These are phyloP conservation scores for Escallonia rubra DNA, from an alignment of 129 eudicot genomes.

Conservation along the genomic window DNA sequence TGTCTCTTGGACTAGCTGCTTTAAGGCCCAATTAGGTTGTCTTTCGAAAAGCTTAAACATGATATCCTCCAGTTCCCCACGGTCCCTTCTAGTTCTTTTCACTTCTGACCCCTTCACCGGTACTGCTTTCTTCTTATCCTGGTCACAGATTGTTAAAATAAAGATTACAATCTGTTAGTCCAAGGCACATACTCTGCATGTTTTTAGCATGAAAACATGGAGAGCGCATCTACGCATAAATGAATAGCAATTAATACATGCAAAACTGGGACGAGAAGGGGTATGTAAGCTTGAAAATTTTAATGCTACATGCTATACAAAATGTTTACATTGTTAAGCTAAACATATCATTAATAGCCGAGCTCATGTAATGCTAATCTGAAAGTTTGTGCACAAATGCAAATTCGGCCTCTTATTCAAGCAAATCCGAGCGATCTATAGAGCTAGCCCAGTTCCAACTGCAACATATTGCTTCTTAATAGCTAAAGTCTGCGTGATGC, in stretches of 20 bases:
- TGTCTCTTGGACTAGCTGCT: slow-evolving; percentile 87
- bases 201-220: not conserved
- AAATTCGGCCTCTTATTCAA: too few species aligned
- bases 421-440: too few species aligned
- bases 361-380: too few species aligned
- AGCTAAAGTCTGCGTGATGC: too few species aligned
- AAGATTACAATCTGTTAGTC: not conserved
- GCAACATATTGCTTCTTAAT: too few species aligned
- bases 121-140: slow-evolving; percentile 69
- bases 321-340: too few species aligned
- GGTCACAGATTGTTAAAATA: not conserved
- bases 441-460: too few species aligned
- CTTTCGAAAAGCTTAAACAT: slow-evolving; percentile 94
- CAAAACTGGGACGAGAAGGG: not conserved
- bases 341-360: too few species aligned
- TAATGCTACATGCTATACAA: too few species aligned
- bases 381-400: too few species aligned
- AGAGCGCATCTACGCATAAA: not conserved
- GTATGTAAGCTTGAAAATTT: too few species aligned
- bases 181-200: not conserved
- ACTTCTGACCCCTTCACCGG: slow-evolving; percentile 75
- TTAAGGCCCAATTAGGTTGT: slow-evolving; percentile 88
- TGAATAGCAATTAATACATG: not conserved
- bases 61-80: slow-evolving; percentile 87
- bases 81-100: slow-evolving; percentile 92